Conservation (phyloP, 164 flowering plant genomes). For the Vitis rotundifolia region DNA sequence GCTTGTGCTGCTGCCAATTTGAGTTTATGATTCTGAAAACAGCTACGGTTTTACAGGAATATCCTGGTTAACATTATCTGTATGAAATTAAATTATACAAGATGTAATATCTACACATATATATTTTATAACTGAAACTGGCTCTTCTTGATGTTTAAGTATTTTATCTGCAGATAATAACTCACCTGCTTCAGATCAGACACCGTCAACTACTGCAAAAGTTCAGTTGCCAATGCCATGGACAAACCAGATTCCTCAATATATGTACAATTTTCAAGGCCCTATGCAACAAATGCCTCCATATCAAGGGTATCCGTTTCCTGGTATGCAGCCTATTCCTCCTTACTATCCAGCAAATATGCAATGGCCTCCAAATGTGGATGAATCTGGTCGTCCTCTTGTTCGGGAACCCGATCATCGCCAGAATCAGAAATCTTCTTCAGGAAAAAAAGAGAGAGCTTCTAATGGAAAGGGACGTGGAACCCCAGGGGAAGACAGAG, state of each 20-base stretch:
- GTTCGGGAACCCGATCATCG: conserved; percentile 23
- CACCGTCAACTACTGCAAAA: conserved; percentile 30
- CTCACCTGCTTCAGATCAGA: conserved; percentile 29
- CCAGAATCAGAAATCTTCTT: conserved; percentile 27
- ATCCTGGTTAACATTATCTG: background rate
- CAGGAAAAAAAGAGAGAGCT: conserved; percentile 29
- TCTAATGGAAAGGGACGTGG: conserved; percentile 28
- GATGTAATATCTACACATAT: background rate
- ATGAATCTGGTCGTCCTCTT: conserved; percentile 25
- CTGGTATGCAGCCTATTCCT: conserved; percentile 43
- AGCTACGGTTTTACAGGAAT: background rate
- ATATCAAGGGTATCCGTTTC: conserved; percentile 50
- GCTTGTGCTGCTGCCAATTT: background rate
- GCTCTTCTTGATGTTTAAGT: conserved; percentile 1
- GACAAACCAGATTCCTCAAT: conserved; percentile 57
- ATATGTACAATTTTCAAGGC: conserved; percentile 49
- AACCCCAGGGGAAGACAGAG: conserved; percentile 35
- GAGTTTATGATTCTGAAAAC: background rate
- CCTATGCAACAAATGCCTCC: conserved; percentile 40
- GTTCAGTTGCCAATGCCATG: conserved; percentile 48
- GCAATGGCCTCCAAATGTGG: conserved; percentile 50
- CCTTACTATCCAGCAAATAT: conserved; percentile 49
- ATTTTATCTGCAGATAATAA: conserved; percentile 27
- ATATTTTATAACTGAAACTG: conserved; percentile 2
- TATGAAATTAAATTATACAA: background rate